Base-by-base conservation (phyloP, 331 rosid species). In the Ulmus americana region DNA sequence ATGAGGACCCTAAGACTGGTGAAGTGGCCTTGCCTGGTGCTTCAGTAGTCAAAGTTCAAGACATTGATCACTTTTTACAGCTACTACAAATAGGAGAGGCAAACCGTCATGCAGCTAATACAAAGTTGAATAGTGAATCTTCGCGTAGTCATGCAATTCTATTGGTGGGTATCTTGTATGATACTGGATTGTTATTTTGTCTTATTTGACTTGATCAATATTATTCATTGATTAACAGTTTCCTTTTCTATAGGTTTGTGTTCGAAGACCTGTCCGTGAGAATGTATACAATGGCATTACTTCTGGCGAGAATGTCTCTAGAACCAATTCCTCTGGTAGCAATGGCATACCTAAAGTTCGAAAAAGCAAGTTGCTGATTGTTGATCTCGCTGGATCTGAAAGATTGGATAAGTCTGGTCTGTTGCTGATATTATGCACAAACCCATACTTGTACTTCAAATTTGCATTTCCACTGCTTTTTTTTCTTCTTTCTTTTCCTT, bases 361-460 rank as follows among this genome's bases (percentile, higher is more conserved):
- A 52, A 83, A 76, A 68, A 86, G 92, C 92, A 86, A 86, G 80
- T 72, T 86, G 74, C 80, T 86, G 51, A 69, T 86, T 43, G 86
- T 86, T 46, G 92, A 86, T 81, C 92, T 83, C 48, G 92, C 92
- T 11, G 92, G 92, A 81, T 86, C 92, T 6, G 92, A 86, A 69
- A 78, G 92, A 80, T 70, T 86, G 62, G 83, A 86, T 52, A 86
- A 86, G 77, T 86, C 92, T 64, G 92, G 92, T 86, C n/a, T 53
- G 80, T 74, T 58, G 6, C 55, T 42, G n/a, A 42, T 53, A 35
- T 12, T 59, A 70, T 64, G 35, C 39, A 53, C 9, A 15, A 14
- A 40, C 39, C 54, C 55, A 28, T 28, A 14, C 45, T 49, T 3
- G 28, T 44, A 28, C 43, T 52, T 3, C 13, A 50, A 49, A 13